Base-by-base conservation (phyloP, 2,329 filamentous ascomycete genomes). In the Pseudophaeomoniella oleicola region DNA sequence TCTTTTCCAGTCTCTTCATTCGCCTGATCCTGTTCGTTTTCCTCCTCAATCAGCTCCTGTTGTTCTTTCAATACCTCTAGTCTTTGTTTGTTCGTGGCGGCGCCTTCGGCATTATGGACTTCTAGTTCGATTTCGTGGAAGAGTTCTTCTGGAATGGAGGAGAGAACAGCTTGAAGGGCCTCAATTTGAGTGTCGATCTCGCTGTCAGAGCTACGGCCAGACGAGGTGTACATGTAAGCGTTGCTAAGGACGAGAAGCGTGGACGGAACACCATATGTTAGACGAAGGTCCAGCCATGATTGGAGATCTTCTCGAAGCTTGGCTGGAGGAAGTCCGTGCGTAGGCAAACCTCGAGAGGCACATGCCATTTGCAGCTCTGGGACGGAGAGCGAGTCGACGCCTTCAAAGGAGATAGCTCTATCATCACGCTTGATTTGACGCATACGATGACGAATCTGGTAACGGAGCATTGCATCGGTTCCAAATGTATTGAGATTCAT, bases 61-160 rank as follows among this genome's bases (percentile, higher is more conserved):
- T 98, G 90, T 66, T 98, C 90, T 72, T 86, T 92, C 55, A 98
- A 72, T 12, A 98, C 90, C 66, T 98, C 90, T 30, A 98, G 80
- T 57, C 90, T 81, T 69, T 96, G 90, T 72, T 92, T 94, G 74
- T 98, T 98, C 46, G 90, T 98, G 16, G 90, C 90, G 9, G 87
- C 88, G 42, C 90, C 90, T 63, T 98, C 90, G 34, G 88, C 87
- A 42, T 80, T 93, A 69, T 94, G 85, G 6, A 98, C 86, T 64
- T 98, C 90, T 19, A 98, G 80, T 62, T 96, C 90, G 44, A 98
- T 94, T 67, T 98, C 90, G 69, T 98, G 90, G 82, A 92, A 98
- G 30, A 98, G 71, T 59, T 98, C 90, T 60, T 98, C 90, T 3
- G 90, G 90, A 43, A 98, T 96, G 42, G 82, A 87, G 30, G 84